A percentile compares a stretch with the other conserved stretches of the same genome.
These are phyloP conservation scores for Alloascoidea hylecoeti DNA, from an alignment of 805 yeast species.

Conservation along the genomic window DNA sequence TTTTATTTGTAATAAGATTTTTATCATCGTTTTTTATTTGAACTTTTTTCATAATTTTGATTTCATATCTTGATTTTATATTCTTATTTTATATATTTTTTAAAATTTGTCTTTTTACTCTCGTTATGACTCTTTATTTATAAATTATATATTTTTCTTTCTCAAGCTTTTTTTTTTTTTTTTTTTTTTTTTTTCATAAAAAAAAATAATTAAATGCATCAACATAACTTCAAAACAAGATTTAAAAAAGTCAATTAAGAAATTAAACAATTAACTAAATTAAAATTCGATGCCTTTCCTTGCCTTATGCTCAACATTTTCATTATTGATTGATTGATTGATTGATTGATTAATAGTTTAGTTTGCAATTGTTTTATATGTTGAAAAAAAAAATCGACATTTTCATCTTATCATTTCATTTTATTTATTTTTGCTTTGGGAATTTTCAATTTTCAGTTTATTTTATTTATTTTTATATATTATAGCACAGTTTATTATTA, in stretches of 20 bases:
- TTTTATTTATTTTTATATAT: too few relatives aligned
- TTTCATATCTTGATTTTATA: not conserved
- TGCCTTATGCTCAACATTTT: too few relatives aligned
- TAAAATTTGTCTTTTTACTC: not conserved
- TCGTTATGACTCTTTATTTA: not conserved
- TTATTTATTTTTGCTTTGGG: too few relatives aligned
- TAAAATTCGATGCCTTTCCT: too few relatives aligned
- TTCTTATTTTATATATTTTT: not conserved
- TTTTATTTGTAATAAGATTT: not conserved
- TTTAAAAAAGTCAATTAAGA: not conserved
- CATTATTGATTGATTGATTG: too few relatives aligned
- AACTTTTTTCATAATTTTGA: not conserved
- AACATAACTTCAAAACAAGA: not conserved
- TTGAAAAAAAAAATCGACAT: too few relatives aligned
- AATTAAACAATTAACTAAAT: not conserved
- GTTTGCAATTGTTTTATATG: too few relatives aligned
- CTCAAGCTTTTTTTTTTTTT: constrained; percentile 1
- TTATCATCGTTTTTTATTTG: not conserved
- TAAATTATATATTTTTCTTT: not conserved
- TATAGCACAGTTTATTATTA: too few relatives aligned
- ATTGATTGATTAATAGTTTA: too few relatives aligned
- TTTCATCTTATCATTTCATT: too few relatives aligned
- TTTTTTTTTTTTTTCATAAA: not conserved
- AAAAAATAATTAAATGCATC: not conserved
- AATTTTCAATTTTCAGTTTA: too few relatives aligned